These are phyloP conservation scores for Coemansia sp. DNA, from an alignment of 192 early-diverging fungal species.

Conservation along the genomic window DNA sequence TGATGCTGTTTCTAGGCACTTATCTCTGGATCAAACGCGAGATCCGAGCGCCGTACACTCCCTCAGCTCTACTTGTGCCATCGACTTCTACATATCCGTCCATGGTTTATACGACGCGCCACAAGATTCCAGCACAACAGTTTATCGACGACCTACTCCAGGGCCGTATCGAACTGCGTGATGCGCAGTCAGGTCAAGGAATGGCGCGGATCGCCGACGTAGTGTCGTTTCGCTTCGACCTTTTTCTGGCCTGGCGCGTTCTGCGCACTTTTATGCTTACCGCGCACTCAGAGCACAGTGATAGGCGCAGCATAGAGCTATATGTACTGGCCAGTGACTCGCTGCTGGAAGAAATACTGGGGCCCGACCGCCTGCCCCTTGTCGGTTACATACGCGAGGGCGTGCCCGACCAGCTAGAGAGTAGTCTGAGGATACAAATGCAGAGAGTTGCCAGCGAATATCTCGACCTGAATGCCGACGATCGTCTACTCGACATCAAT, in stretches of 20 bases:
- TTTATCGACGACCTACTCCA: constrained; percentile 52
- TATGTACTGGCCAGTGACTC: constrained; percentile 46
- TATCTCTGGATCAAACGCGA: constrained; percentile 33
- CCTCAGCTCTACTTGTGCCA: constrained; percentile 47
- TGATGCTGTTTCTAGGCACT: constrained; percentile 30
- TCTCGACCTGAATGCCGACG: constrained; percentile 49
- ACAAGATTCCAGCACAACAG: constrained; percentile 40
- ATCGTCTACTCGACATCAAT: constrained; percentile 48
- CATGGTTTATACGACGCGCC: constrained; percentile 36
- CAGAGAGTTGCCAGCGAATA: constrained; percentile 47
- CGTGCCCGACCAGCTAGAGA: constrained; percentile 36
- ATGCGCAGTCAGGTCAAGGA: constrained; percentile 51
- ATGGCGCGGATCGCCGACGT: constrained; percentile 39
- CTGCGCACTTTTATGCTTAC: constrained; percentile 22
- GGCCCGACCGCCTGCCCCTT: constrained; percentile 50
- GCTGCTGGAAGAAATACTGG: constrained; percentile 49
- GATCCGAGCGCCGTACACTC: constrained; percentile 27
- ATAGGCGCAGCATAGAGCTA: constrained; percentile 26
- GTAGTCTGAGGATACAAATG: constrained; percentile 35
- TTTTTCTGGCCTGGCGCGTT: constrained; percentile 33
- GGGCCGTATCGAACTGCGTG: constrained; percentile 52
- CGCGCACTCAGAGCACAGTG: constrained; percentile 26
- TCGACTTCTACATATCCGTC: constrained; percentile 57
- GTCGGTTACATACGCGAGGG: constrained; percentile 52
- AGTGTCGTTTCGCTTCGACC: constrained; percentile 39